A percentile compares a stretch with the other conserved stretches of the same genome.
These are phyloP conservation scores for Coemansia sp. DNA, from an alignment of 192 early-diverging fungal species.

Conservation along the genomic window DNA sequence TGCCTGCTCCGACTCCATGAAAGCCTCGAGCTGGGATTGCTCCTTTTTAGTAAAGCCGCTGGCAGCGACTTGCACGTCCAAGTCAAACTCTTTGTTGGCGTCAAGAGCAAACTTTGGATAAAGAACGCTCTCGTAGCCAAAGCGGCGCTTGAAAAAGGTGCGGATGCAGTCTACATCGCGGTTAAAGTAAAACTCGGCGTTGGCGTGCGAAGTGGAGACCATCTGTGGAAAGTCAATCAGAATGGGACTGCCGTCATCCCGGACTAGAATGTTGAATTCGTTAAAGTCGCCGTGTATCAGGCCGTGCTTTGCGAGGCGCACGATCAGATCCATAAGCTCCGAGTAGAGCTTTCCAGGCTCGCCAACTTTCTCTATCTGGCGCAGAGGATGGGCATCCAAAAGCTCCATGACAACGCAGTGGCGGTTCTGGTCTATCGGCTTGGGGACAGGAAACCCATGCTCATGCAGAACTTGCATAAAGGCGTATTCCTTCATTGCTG, in stretches of 20 bases:
- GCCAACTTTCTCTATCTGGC: conserved; percentile 80
- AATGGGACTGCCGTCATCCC: conserved; percentile 75
- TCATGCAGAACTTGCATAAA: conserved; percentile 97
- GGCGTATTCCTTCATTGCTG: conserved; percentile 97
- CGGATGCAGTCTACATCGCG: conserved; percentile 98
- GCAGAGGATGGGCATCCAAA: conserved; percentile 91
- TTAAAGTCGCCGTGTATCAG: conserved; percentile 99
- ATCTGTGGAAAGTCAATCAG: conserved; percentile 99
- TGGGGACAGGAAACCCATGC: conserved; percentile 94
- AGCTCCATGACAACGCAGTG: conserved; percentile 98
- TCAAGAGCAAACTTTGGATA: conserved; percentile 90
- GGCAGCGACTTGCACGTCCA: conserved; percentile 96
- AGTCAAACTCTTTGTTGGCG: conserved; percentile 76
- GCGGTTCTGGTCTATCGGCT: conserved; percentile 87
- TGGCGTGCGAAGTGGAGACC: conserved; percentile 94
- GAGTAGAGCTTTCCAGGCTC: conserved; percentile 93
- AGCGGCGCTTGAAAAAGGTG: conserved; percentile 85
- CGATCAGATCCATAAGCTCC: conserved; percentile 92
- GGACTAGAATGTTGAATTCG: conserved; percentile 97
- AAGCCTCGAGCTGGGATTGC: conserved; percentile 76
- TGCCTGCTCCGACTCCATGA: conserved; percentile 15
- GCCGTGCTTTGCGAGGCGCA: conserved; percentile 89
- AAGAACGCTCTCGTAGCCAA: conserved; percentile 84
- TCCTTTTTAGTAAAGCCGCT: conserved; percentile 94
- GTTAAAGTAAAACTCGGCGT: conserved; percentile 98